These are phyloP conservation scores for Mycena albidolilacea DNA, from an alignment of 768 basidiomycete species.

Conservation along the genomic window DNA sequence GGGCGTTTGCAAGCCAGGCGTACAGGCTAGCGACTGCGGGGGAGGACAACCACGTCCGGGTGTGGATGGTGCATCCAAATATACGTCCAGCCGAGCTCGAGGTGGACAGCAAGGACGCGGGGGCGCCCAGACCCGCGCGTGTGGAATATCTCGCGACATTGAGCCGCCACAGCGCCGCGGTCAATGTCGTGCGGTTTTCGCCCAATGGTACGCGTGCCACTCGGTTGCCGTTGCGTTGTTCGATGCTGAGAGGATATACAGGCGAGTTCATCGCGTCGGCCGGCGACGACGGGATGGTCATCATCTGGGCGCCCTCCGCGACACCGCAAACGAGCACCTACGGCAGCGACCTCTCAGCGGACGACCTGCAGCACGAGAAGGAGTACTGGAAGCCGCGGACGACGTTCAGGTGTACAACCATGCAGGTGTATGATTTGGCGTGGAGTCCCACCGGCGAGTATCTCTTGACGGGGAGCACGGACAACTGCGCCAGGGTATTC, in stretches of 20 bases:
- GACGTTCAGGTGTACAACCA: conserved; percentile 91
- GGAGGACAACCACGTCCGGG: conserved; percentile 95
- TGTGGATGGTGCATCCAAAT: conserved; percentile 97
- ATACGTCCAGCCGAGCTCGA: conserved; percentile 77
- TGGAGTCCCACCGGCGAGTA: conserved; percentile 98
- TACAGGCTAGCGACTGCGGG: conserved; percentile 96
- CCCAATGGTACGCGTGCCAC: conserved; percentile 80
- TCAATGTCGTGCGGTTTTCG: conserved; percentile 96
- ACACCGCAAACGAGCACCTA: conserved; percentile 80
- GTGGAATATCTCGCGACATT: conserved; percentile 97
- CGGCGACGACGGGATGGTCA: conserved; percentile 98
- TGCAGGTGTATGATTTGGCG: conserved; percentile 98
- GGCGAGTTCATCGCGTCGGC: conserved; percentile 96
- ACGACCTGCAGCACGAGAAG: conserved; percentile 91
- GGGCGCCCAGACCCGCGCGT: conserved; percentile 71
- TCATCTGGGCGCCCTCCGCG: conserved; percentile 92
- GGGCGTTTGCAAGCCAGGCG: conserved; percentile 73
- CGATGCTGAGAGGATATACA: conserved; percentile 46
- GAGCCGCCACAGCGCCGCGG: conserved; percentile 91
- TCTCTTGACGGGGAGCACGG: conserved; percentile 96
- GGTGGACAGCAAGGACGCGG: conserved; percentile 53
- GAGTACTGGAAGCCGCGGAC: conserved; percentile 95
- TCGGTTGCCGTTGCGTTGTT: neutral
- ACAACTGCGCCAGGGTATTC: conserved; percentile 93
- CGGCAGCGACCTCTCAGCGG: conserved; percentile 84